phyloP scores from a whole-genome alignment of 1,284 basidiomycete species.

The Ganoderma boninense region DNA sequence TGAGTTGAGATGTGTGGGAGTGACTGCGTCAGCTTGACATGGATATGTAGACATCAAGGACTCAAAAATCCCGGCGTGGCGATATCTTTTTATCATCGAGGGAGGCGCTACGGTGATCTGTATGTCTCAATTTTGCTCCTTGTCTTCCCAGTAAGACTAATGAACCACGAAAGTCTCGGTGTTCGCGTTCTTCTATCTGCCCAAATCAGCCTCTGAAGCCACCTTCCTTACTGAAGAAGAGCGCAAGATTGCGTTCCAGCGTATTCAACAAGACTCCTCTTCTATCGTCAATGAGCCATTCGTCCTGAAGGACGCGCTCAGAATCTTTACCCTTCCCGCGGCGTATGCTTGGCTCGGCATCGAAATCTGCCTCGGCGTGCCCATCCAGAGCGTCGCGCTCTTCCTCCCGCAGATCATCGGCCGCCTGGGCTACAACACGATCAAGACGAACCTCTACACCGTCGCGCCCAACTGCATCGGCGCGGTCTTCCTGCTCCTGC shows the following conservation, averaged over 20 bases:
- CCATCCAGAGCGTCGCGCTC: conserved; percentile 57
- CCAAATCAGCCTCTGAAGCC: conserved; percentile 54
- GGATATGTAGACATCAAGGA: conserved; percentile 15
- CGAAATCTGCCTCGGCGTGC: conserved; percentile 55
- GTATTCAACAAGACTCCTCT: conserved; percentile 58
- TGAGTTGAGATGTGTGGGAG: conserved; percentile 14
- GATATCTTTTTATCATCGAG: conserved; percentile 52
- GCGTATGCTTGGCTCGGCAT: conserved; percentile 55
- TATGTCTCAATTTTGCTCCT: background rate
- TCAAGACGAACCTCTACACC: conserved; percentile 60
- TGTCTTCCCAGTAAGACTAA: background rate
- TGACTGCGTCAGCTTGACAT: background rate
- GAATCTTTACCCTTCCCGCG: conserved; percentile 51
- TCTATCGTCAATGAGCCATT: conserved; percentile 54
- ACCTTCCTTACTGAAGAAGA: conserved; percentile 51
- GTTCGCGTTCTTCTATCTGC: conserved; percentile 50
- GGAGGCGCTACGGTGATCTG: conserved; percentile 25
- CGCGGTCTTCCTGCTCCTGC: conserved; percentile 53
- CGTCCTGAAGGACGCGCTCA: conserved; percentile 54
- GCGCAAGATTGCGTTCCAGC: conserved; percentile 51
- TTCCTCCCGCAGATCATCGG: conserved; percentile 60
- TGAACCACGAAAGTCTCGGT: conserved; percentile 34
- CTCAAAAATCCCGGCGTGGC: conserved; percentile 28
- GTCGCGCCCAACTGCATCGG: conserved; percentile 62
- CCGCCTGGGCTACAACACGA: conserved; percentile 56